phyloP scores from a whole-genome alignment of 768 basidiomycete genomes.

The Podaxis rugospora region DNA sequence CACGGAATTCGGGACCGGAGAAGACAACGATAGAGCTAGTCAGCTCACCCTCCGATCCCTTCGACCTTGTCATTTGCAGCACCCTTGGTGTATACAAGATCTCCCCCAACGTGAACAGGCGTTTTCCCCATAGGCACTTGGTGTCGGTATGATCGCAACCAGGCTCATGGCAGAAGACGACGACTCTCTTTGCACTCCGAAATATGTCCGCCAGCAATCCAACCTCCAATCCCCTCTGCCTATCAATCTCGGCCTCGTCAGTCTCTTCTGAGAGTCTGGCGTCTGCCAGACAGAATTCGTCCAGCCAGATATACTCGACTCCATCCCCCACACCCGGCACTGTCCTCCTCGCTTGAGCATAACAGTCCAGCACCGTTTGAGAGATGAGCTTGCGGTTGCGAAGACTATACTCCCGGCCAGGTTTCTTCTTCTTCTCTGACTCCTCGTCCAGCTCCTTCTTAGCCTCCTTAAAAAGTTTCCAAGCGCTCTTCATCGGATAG shows the following conservation, averaged over 20 bases:
- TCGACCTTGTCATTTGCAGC: constrained; percentile 1
- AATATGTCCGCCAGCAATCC: constrained; percentile 9
- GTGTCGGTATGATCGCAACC: background rate
- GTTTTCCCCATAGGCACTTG: constrained; percentile 2
- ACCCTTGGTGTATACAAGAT: background rate
- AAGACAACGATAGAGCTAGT: background rate
- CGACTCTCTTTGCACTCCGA: constrained; percentile 1
- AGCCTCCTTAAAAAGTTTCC: background rate
- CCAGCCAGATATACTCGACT: constrained; percentile 8
- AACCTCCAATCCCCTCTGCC: background rate
- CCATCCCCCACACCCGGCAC: background rate
- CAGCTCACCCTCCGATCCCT: background rate
- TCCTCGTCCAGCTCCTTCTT: background rate
- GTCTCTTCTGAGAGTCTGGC: background rate
- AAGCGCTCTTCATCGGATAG: constrained; percentile 6
- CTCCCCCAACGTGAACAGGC: constrained; percentile 6
- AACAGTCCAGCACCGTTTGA: background rate
- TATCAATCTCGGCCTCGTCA: background rate
- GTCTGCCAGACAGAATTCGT: constrained; percentile 10
- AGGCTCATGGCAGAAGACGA: constrained; percentile 4
- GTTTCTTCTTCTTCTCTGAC: background rate
- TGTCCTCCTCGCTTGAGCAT: background rate
- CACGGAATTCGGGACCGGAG: background rate
- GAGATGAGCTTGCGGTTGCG: background rate
- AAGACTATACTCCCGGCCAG: background rate